phyloP scores from a whole-genome alignment of 1,284 basidiomycete species.

The Ceratobasidium sp. region DNA sequence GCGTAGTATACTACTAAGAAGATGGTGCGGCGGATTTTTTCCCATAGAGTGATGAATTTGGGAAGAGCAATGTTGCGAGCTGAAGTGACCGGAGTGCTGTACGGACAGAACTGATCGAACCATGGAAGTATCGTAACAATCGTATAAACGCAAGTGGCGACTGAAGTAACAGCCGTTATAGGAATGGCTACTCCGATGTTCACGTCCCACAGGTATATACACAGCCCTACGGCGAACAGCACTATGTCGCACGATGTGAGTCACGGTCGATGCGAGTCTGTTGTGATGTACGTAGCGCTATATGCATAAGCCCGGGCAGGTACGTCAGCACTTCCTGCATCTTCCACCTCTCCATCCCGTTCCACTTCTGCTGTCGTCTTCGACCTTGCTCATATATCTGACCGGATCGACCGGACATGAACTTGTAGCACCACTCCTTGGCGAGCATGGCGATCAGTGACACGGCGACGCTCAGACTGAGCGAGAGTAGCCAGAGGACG shows the following conservation, averaged over 20 bases:
- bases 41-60: too few species aligned
- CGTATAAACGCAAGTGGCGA: background rate
- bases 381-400: background rate
- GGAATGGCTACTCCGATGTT: background rate
- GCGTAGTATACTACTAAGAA: too few species aligned
- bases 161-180: background rate
- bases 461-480: background rate
- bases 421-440: constrained; percentile 6
- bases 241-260: background rate
- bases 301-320: constrained; percentile 2
- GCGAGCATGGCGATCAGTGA: constrained; percentile 1
- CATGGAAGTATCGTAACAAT: background rate
- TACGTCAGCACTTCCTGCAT: constrained; percentile 13
- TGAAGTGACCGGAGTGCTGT: background rate
- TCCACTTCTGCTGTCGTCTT: constrained; percentile 11
- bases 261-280: background rate
- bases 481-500: constrained; percentile 11
- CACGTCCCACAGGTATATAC: constrained; percentile 14
- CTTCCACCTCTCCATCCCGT: constrained; percentile 24
- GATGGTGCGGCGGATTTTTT: too few species aligned
- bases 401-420: constrained; percentile 14
- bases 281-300: constrained; percentile 5
- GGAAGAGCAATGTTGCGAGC: too few species aligned
- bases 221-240: constrained; percentile 12
- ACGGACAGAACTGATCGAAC: background rate